Evolutionary conservation across 768 basidiomycete genomes (phyloP).

Genomic region (Xerocomellus intermedius): DNA sequence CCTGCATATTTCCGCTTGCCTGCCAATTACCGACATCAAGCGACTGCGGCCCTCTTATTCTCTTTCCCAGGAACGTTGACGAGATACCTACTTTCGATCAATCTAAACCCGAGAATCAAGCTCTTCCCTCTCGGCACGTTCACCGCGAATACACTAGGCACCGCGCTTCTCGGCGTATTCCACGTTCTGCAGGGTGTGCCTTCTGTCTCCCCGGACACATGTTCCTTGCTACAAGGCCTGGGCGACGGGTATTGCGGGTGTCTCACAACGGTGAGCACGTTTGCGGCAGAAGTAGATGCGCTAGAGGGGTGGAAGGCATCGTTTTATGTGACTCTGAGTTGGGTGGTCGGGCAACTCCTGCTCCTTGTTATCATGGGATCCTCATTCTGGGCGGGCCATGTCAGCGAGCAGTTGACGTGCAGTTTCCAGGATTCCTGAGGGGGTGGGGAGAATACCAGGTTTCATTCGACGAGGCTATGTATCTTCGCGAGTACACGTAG

Average conservation of each 20-base stretch:
- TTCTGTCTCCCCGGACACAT: constrained; percentile 50
- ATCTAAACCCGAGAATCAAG: constrained; percentile 63
- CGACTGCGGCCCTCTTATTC: constrained; percentile 85
- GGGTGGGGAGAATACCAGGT: background rate
- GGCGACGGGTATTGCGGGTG: constrained; percentile 94
- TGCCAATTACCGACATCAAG: constrained; percentile 65
- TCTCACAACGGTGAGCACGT: constrained; percentile 92
- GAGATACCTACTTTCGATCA: constrained; percentile 73
- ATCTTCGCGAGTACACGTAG: constrained; percentile 5
- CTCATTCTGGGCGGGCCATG: constrained; percentile 50
- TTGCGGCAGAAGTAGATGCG: constrained; percentile 73
- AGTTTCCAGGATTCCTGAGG: constrained; percentile 31
- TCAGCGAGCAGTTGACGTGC: constrained; percentile 51
- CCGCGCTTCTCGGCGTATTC: constrained; percentile 76
- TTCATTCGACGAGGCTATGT: background rate
- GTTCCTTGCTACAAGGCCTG: constrained; percentile 77
- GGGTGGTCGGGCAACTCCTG: constrained; percentile 64
- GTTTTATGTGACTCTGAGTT: constrained; percentile 69
- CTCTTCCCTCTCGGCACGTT: constrained; percentile 79
- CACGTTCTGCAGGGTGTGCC: constrained; percentile 62
- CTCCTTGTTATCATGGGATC: constrained; percentile 73
- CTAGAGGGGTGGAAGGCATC: constrained; percentile 57
- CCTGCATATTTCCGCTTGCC: constrained; percentile 79
- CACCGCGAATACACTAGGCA: constrained; percentile 70
- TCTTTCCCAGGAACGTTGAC: constrained; percentile 86